Percentiles rank a stretch among this genome's conserved stretches.
phyloP scores from a whole-genome alignment of 176 grass and related monocot genomes.

The Oryza meridionalis region DNA sequence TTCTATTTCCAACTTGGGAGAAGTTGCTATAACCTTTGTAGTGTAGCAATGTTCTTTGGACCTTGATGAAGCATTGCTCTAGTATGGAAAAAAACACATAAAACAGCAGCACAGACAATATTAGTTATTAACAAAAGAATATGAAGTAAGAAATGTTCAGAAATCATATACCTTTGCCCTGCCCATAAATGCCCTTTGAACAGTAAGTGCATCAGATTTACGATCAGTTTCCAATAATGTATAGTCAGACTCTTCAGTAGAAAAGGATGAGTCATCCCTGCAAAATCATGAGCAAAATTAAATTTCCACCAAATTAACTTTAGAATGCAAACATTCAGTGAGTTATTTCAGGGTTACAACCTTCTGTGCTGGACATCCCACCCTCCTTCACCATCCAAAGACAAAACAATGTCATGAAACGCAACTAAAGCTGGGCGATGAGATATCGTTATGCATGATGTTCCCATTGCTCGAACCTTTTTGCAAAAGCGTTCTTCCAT shows the following conservation, averaged over 20 bases:
- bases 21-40: slow-evolving; percentile 69
- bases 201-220: slow-evolving; percentile 76
- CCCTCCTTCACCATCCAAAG: slow-evolving; percentile 94
- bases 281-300: slow-evolving; percentile 35
- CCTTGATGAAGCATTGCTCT: slow-evolving; percentile 67
- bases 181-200: slow-evolving; percentile 89
- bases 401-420: slow-evolving; percentile 98
- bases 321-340: slow-evolving; percentile 18
- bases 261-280: slow-evolving; percentile 74
- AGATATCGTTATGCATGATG: slow-evolving; percentile 98
- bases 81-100: slow-evolving; percentile 39
- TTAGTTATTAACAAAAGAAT: slow-evolving; percentile 9
- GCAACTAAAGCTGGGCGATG: slow-evolving; percentile 97
- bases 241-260: slow-evolving; percentile 62
- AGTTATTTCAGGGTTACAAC: slow-evolving; percentile 46
- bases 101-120: slow-evolving; percentile 22
- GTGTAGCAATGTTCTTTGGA: slow-evolving; percentile 71
- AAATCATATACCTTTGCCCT: slow-evolving; percentile 68
- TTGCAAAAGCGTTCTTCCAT: slow-evolving; percentile 99
- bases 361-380: slow-evolving; percentile 93
- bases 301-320: slow-evolving; percentile 24
- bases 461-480: slow-evolving; percentile 95
- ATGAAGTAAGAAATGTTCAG: slow-evolving; percentile 15
- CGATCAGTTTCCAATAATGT: slow-evolving; percentile 68
- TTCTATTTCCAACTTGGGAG: slow-evolving; percentile 55